A percentile compares a stretch with the other conserved stretches of the same genome.
These are phyloP conservation scores for Crotalaria pallida DNA, from an alignment of 306 rosid species.

Conservation along the genomic window DNA sequence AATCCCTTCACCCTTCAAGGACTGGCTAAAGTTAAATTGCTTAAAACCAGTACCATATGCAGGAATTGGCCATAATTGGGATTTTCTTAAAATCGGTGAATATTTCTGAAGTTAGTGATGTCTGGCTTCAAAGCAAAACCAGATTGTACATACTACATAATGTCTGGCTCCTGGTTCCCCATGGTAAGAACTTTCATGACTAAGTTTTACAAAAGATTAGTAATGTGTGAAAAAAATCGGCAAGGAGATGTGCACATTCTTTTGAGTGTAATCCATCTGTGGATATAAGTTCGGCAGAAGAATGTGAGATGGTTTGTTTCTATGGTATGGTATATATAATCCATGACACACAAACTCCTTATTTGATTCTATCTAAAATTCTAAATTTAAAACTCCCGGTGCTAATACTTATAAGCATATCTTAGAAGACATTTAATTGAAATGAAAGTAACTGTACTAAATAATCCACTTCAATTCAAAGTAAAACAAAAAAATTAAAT, in stretches of 20 bases:
- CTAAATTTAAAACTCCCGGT: not conserved
- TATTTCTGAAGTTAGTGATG: not conserved
- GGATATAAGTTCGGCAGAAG: not conserved
- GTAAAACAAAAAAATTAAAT: not conserved
- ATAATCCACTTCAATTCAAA: not conserved
- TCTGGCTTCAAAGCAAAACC: not conserved
- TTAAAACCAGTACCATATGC: not conserved
- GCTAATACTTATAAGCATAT: not conserved
- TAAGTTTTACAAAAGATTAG: not conserved
- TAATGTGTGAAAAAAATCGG: not conserved
- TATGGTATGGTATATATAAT: not conserved
- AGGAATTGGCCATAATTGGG: not conserved
- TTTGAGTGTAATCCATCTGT: not conserved
- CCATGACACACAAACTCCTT: not conserved
- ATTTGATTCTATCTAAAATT: not conserved
- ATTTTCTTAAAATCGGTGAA: not conserved
- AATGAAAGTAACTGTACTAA: not conserved
- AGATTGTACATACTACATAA: not conserved
- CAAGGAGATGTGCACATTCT: not conserved
- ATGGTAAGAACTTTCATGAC: not conserved
- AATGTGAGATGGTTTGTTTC: not conserved
- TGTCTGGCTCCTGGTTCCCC: not conserved
- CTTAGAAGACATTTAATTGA: not conserved
- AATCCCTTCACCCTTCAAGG: not conserved
- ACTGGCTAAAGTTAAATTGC: not conserved